Evolutionary conservation across 169 alveolate genomes (phyloP), one percentile per base, ranked within the genome.

Genomic region (Perkinsus chesapeaki): DNA sequence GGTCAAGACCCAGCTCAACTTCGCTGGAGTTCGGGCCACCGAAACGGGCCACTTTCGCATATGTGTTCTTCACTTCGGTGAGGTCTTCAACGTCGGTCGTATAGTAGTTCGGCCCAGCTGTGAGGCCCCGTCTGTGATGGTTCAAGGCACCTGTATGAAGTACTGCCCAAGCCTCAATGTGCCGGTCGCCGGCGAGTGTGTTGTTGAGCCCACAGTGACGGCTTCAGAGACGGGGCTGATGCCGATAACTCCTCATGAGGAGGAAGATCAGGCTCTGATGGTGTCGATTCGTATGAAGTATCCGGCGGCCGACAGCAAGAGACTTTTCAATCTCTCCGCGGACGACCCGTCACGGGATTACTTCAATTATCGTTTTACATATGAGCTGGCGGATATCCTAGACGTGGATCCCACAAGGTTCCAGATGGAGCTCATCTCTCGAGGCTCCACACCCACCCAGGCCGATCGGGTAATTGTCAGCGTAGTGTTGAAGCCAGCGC

Each of bases 361-460:
- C 93, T 91, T 34, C 93, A 36, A 34, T 5, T 91, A 47, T 47
- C 90, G 43, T 5, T 91, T 47, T 39, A 31, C 91, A 7, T 91
- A 91, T 47, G 93, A 91, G 93, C 43, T 91, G 90, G 93, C 91
- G 47, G 48, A 31, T 48, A 72, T 91, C 38, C 93, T 91, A 19
- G 91, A 39, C 91, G 60, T 31, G 90, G 27, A 19, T 47, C 36
- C 93, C 19, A 39, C 37, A 9, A 47, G 38, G 82, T 47, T 91
- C 47, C 48, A 43, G 31, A 73, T 91, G 48, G 93, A 39, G 31
- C 73, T 39, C 91, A 39, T 91, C 36, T 47, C 82, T 5, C 34
- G 73, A 48, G 91, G 38, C 73, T 47, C 73, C 82, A 39, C 36
- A n/a, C 39, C 93, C 9, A 39, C 43, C 82, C 38, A 47, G 73